phyloP scores from a whole-genome alignment of 345 rosid genomes.

The Citrus sp. region DNA sequence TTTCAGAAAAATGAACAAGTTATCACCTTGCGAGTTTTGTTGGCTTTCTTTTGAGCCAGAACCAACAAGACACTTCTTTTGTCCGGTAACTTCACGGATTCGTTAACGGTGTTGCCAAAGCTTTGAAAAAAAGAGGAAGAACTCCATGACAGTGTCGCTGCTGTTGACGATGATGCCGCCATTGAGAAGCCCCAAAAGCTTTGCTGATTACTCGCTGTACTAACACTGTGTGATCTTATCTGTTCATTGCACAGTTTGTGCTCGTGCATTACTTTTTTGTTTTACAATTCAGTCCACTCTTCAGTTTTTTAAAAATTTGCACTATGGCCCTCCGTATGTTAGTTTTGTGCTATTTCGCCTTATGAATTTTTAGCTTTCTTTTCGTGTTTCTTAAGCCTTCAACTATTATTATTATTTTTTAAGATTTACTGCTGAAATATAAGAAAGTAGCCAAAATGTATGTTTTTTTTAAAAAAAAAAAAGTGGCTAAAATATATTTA shows the following conservation, averaged over 20 bases:
- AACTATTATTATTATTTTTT: too few species aligned
- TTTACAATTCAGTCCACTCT: neutral
- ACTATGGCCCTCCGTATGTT: neutral
- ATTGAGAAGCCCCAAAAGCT: neutral
- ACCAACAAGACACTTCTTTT: constrained; percentile 34
- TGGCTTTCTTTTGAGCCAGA: constrained; percentile 71
- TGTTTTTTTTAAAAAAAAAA: too few species aligned
- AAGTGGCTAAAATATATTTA: too few species aligned
- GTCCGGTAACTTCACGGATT: constrained; percentile 37
- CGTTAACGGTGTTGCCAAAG: constrained; percentile 36
- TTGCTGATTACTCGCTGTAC: neutral
- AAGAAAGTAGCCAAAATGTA: too few species aligned
- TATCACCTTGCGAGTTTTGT: constrained; percentile 68
- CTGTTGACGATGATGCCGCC: constrained; percentile 36
- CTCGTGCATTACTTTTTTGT: neutral
- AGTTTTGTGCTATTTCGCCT: too few species aligned
- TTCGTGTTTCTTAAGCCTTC: too few species aligned
- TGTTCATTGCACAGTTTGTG: neutral
- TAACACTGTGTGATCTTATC: constrained; percentile 16
- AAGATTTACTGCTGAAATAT: too few species aligned
- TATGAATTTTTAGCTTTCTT: too few species aligned
- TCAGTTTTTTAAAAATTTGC: neutral
- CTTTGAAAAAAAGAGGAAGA: constrained; percentile 44
- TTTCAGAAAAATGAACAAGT: neutral
- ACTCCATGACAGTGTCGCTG: constrained; percentile 63